These are phyloP conservation scores for Cryptococcus sp. DNA, from an alignment of 1,284 basidiomycete species.

Conservation along the genomic window DNA sequence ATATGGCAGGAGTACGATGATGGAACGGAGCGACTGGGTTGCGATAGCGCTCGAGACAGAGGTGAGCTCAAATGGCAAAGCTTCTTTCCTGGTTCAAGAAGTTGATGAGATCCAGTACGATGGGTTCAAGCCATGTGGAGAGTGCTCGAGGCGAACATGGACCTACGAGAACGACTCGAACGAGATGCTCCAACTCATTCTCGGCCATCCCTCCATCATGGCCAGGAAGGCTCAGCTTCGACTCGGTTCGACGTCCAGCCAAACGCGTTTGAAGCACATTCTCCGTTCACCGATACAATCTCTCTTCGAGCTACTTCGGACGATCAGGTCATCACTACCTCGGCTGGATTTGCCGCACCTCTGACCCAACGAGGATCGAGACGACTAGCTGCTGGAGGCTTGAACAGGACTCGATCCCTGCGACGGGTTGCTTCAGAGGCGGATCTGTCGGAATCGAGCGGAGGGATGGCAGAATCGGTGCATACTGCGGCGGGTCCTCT, in stretches of 20 bases:
- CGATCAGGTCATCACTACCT: conserved; percentile 38
- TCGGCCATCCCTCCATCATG: too few species aligned
- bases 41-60: conserved; percentile 73
- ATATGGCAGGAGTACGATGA: conserved; percentile 68
- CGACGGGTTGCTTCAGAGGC: conserved; percentile 43
- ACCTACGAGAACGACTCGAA: conserved; percentile 4
- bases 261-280: neutral
- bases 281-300: neutral
- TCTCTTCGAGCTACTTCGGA: conserved; percentile 16
- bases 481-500: conserved; percentile 15
- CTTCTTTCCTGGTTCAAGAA: too few species aligned
- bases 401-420: conserved; percentile 28
- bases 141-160: conserved; percentile 41
- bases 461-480: neutral
- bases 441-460: conserved; percentile 28
- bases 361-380: conserved; percentile 35
- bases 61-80: conserved; percentile 20
- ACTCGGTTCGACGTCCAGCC: conserved; percentile 21
- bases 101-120: conserved; percentile 50
- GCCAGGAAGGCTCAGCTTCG: conserved; percentile 32
- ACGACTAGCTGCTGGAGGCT: conserved; percentile 32
- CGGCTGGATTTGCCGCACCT: conserved; percentile 33
- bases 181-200: too few species aligned
- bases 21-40: conserved; percentile 74
- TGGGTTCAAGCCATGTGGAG: conserved; percentile 85